Conservation (phyloP, 225 moss, liverwort and hornwort genomes). For the Bryum argenteum region DNA sequence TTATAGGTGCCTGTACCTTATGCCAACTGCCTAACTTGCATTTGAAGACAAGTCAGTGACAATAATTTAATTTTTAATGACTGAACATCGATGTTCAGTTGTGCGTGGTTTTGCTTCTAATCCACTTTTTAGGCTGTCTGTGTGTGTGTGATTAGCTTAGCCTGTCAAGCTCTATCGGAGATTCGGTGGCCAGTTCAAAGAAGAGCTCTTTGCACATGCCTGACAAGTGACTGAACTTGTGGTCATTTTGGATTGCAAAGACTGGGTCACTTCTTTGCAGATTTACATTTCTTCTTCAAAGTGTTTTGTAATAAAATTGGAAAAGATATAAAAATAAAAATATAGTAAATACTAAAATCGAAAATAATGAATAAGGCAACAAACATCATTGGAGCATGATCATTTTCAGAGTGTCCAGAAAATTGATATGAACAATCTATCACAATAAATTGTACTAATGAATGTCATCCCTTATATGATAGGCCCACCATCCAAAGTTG, state of each 20-base stretch:
- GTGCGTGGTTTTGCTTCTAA: constrained; percentile 30
- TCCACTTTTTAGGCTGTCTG: constrained; percentile 34
- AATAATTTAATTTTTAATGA: background rate
- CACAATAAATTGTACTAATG: too few species aligned
- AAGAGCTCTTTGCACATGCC: constrained; percentile 26
- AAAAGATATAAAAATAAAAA: too few species aligned
- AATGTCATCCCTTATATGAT: too few species aligned
- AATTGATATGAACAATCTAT: too few species aligned
- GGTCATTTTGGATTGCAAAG: constrained; percentile 12
- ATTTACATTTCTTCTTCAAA: too few species aligned
- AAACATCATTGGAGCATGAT: too few species aligned
- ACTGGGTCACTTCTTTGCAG: constrained; percentile 14
- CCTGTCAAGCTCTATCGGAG: constrained; percentile 22
- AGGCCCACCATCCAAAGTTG: too few species aligned
- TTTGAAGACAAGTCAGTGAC: background rate
- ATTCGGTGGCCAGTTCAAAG: constrained; percentile 2
- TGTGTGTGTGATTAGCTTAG: constrained; percentile 43
- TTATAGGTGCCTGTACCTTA: too few species aligned
- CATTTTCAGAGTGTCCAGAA: too few species aligned
- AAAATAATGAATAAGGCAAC: too few species aligned
- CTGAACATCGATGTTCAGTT: constrained; percentile 3
- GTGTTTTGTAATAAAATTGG: too few species aligned
- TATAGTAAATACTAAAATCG: too few species aligned
- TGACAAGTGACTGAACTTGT: constrained; percentile 12
- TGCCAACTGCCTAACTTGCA: constrained; percentile 25